phyloP scores from a whole-genome alignment of 1,284 basidiomycete species.

The Ceratorhiza oryzae-sativae region DNA sequence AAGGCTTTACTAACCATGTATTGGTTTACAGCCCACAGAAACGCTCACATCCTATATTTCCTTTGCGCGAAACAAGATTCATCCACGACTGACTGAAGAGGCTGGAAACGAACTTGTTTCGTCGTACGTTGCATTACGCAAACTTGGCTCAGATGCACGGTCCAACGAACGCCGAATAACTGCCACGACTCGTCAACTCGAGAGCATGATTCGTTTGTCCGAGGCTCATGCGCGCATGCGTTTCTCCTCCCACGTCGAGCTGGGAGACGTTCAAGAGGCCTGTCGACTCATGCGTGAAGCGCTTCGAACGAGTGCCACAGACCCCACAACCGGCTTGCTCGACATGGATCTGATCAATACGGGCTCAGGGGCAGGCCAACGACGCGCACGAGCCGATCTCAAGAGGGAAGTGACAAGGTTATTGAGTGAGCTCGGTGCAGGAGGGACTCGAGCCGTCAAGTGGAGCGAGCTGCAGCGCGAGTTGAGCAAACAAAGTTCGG shows the following conservation, averaged over 20 bases:
- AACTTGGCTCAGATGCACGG: slow-evolving; percentile 88
- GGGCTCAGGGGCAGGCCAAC: slow-evolving; percentile 85
- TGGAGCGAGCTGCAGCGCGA: slow-evolving; percentile 81
- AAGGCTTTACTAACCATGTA: neutral
- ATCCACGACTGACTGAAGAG: slow-evolving; percentile 87
- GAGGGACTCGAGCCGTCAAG: slow-evolving; percentile 68
- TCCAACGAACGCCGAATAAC: slow-evolving; percentile 93
- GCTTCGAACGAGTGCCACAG: slow-evolving; percentile 91
- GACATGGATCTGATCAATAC: slow-evolving; percentile 97
- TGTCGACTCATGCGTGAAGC: slow-evolving; percentile 93
- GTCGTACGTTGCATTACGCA: slow-evolving; percentile 93
- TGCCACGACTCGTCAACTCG: slow-evolving; percentile 95
- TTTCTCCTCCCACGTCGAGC: slow-evolving; percentile 83
- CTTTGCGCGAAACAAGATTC: slow-evolving; percentile 87
- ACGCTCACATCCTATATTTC: slow-evolving; percentile 94
- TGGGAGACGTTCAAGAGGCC: slow-evolving; percentile 90
- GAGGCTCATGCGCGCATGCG: slow-evolving; percentile 98
- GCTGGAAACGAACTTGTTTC: slow-evolving; percentile 86
- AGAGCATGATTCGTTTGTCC: slow-evolving; percentile 96
- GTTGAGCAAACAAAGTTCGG: slow-evolving; percentile 79
- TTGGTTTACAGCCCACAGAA: slow-evolving; percentile 72
- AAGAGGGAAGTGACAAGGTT: slow-evolving; percentile 76
- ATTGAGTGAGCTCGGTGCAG: slow-evolving; percentile 63
- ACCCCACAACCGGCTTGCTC: slow-evolving; percentile 93
- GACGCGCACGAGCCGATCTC: slow-evolving; percentile 84